Percentiles rank a stretch among this genome's conserved stretches.
Evolutionary conservation across 176 grass and related monocot species (phyloP).

Genomic region (Phoenix dactylifera): DNA sequence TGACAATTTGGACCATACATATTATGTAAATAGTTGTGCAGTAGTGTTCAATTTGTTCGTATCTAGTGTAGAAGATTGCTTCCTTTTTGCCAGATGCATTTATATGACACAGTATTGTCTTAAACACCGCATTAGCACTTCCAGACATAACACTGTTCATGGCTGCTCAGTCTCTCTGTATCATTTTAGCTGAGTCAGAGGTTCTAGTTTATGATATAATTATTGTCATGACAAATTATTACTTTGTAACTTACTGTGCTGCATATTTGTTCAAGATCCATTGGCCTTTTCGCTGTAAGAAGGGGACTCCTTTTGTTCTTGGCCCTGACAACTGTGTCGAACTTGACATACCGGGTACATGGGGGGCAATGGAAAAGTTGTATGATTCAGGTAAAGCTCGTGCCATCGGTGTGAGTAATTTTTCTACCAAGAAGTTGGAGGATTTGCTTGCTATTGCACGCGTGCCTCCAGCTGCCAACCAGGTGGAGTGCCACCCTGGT

Average conservation of each 20-base stretch:
- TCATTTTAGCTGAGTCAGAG: neutral
- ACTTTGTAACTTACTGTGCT: neutral
- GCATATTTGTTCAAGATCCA: constrained; percentile 45
- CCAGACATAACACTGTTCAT: too few species aligned
- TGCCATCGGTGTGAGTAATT: constrained; percentile 16
- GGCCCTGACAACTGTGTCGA: constrained; percentile 33
- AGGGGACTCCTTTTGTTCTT: constrained; percentile 15
- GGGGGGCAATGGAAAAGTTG: constrained; percentile 40
- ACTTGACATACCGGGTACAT: constrained; percentile 39
- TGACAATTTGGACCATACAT: too few species aligned
- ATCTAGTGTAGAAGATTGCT: too few species aligned
- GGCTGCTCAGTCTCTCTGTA: too few species aligned
- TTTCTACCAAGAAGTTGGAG: constrained; percentile 17
- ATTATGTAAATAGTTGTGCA: too few species aligned
- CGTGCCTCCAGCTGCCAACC: too few species aligned
- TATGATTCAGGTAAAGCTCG: constrained; percentile 37
- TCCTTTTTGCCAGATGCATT: too few species aligned
- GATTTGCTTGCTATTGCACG: neutral
- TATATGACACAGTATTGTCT: too few species aligned
- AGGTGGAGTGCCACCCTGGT: too few species aligned
- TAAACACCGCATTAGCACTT: too few species aligned
- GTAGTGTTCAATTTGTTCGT: too few species aligned
- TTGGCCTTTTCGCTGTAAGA: constrained; percentile 45
- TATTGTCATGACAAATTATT: constrained; percentile 14
- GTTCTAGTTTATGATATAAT: constrained; percentile 12